A percentile compares a stretch with the other conserved stretches of the same genome.
Evolutionary conservation across 768 basidiomycete species (phyloP).

Genomic region (Pisolithus marmoratus): DNA sequence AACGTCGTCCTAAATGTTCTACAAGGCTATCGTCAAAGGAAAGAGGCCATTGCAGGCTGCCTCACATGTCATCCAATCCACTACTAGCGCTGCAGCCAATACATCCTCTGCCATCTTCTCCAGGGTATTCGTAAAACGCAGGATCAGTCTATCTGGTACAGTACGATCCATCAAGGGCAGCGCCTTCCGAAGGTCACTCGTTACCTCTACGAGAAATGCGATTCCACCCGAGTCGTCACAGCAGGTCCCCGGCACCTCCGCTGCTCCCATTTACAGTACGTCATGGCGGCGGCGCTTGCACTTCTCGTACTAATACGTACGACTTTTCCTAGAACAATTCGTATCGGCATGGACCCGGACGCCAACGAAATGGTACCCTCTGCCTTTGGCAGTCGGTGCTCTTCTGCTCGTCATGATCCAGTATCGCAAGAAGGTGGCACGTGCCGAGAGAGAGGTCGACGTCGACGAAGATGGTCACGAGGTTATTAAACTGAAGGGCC

Average conservation of each 20-base stretch:
- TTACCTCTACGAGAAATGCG: constrained; percentile 15
- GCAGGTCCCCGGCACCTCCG: constrained; percentile 34
- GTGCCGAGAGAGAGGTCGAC: constrained; percentile 56
- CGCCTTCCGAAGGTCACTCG: constrained; percentile 20
- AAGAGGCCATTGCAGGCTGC: constrained; percentile 54
- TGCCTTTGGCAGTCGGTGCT: constrained; percentile 86
- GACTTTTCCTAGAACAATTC: constrained; percentile 43
- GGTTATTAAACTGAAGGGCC: constrained; percentile 76
- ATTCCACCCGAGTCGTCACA: constrained; percentile 37
- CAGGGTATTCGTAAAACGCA: constrained; percentile 26
- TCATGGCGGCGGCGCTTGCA: not conserved
- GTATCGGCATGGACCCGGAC: constrained; percentile 79
- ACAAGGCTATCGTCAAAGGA: constrained; percentile 34
- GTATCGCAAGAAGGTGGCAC: constrained; percentile 54
- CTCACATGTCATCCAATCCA: constrained; percentile 30
- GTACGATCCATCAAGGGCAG: constrained; percentile 23
- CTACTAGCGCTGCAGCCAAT: constrained; percentile 25
- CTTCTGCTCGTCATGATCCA: constrained; percentile 78
- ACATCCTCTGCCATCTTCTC: constrained; percentile 28
- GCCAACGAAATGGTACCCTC: constrained; percentile 92
- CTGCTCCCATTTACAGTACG: constrained; percentile 46
- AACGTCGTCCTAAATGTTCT: constrained; percentile 21
- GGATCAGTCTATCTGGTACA: constrained; percentile 27
- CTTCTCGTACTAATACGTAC: constrained; percentile 5
- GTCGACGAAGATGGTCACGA: constrained; percentile 83